Conservation (phyloP, 352 stramenopile species). For the Globisporangium rhizosaccharum region DNA sequence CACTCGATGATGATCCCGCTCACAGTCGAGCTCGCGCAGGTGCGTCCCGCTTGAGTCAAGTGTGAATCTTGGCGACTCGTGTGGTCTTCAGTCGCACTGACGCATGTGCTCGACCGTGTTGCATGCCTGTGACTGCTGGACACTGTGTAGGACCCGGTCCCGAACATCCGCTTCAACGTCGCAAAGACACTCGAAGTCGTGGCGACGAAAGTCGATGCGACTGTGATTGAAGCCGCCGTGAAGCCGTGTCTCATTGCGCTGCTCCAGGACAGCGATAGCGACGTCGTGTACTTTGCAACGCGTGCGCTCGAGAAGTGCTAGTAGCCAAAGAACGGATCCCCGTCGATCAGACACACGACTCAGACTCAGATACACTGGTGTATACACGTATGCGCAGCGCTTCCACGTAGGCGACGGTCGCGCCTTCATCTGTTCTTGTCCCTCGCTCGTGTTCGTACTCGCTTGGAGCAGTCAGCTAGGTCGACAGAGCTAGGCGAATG, state of each 20-base stretch:
- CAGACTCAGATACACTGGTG: too few relatives aligned
- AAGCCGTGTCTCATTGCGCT: slow-evolving; percentile 83
- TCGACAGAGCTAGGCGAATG: background rate
- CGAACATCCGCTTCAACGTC: slow-evolving; percentile 99
- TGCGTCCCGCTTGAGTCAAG: slow-evolving; percentile 11
- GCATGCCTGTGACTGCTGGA: background rate
- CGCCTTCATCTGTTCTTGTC: background rate
- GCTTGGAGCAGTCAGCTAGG: too few relatives aligned
- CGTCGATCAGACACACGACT: too few relatives aligned
- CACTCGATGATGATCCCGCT: slow-evolving; percentile 89
- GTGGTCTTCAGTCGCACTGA: background rate
- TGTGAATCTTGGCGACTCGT: background rate
- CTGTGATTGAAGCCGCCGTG: slow-evolving; percentile 66
- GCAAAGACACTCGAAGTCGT: slow-evolving; percentile 94
- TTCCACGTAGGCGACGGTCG: too few relatives aligned
- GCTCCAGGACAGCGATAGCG: slow-evolving; percentile 87
- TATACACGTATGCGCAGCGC: too few relatives aligned
- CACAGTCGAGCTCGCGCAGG: slow-evolving; percentile 89
- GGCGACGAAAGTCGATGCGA: slow-evolving; percentile 57
- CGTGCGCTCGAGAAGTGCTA: slow-evolving; percentile 66
- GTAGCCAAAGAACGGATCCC: background rate
- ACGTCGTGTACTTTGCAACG: slow-evolving; percentile 93
- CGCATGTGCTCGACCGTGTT: slow-evolving; percentile 3
- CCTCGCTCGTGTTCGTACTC: background rate
- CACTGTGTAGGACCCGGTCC: slow-evolving; percentile 78